Evolutionary conservation across 441 rosid species (phyloP), one percentile per base, ranked within the genome.

Genomic region (Pelargonium australe): DNA sequence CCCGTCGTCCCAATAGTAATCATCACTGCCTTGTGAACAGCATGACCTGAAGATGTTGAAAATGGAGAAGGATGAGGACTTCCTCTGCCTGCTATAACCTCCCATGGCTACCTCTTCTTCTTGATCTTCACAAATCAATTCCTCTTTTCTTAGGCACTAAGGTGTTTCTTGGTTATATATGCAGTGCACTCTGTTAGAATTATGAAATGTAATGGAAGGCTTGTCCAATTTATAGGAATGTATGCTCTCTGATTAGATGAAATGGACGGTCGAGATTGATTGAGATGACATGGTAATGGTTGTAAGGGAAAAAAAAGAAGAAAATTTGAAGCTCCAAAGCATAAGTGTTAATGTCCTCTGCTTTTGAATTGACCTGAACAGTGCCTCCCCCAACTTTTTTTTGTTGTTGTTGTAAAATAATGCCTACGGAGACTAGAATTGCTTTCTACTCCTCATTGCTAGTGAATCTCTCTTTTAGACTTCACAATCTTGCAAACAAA

Each of bases 41-140:
- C 92, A 87, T 0, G 84, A 70, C 49, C 76, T 81, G 84, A 90
- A 85, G 65, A 90, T 72, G 76, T 69, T 84, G 68, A 80, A 67
- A n/a, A 86, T 63, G 0, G 80, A 72, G 70, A 78, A 78, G 72
- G 80, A 85, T 63, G 85, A 86, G 0, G 86, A 81, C 53, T 78
- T 89, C 81, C 86, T 77, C 10, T 73, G 80, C 76, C 79, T 80
- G 58, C 69, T 70, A 69, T 75, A 78, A 1, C 79, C 75, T 69
- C 80, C 87, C 85, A 83, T 81, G 10, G 73, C n/a, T n/a, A n/a
- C n/a, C 37, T 31, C 4, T 31, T 2, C 4, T 31, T 31, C 37
- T 31, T 31, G 37, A 1, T 2, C 4, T 31, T 31, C n/a, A n/a
- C n/a, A n/a, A n/a, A n/a, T n/a, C 17, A 12, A 1, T 13, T 0